These are phyloP conservation scores for Cryptosporidium sp. DNA, from an alignment of 169 alveolate genomes.

Conservation along the genomic window DNA sequence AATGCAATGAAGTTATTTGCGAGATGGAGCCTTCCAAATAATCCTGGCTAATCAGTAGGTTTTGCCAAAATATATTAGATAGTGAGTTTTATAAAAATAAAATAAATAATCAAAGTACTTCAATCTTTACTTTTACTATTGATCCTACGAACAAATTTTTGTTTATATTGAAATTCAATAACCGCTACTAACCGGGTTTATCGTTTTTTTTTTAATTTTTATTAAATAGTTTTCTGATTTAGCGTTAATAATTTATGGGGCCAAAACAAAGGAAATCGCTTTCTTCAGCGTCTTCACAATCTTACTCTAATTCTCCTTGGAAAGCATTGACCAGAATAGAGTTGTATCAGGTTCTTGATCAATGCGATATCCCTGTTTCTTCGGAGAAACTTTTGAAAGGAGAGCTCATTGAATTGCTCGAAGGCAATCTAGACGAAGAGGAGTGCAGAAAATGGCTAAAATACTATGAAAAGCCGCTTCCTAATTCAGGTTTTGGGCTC, in stretches of 20 bases:
- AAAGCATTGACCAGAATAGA: conserved; percentile 48
- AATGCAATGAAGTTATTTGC: conserved; percentile 71
- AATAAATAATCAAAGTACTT: not conserved
- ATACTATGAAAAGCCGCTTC: conserved; percentile 46
- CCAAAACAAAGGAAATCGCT: conserved; percentile 57
- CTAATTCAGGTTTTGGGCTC: conserved; percentile 24
- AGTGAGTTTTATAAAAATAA: not conserved
- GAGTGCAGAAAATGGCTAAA: conserved; percentile 61
- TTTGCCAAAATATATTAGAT: not conserved
- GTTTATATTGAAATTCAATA: not conserved
- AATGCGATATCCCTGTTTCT: conserved; percentile 27
- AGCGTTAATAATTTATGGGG: not conserved
- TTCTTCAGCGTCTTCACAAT: conserved; percentile 10
- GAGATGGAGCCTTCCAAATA: conserved; percentile 60
- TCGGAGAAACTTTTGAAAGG: conserved; percentile 42
- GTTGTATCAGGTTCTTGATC: conserved; percentile 43
- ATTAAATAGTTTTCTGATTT: not conserved
- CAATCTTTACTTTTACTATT: not conserved
- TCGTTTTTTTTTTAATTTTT: not conserved
- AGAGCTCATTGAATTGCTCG: conserved; percentile 42
- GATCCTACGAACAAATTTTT: not conserved
- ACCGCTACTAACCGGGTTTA: not conserved
- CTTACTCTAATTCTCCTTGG: conserved; percentile 58
- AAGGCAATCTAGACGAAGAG: conserved; percentile 10
- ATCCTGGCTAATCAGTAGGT: not conserved